A percentile compares a stretch with the other conserved stretches of the same genome.
Conservation (phyloP, 805 yeast species). For the Priceomyces castillae region DNA sequence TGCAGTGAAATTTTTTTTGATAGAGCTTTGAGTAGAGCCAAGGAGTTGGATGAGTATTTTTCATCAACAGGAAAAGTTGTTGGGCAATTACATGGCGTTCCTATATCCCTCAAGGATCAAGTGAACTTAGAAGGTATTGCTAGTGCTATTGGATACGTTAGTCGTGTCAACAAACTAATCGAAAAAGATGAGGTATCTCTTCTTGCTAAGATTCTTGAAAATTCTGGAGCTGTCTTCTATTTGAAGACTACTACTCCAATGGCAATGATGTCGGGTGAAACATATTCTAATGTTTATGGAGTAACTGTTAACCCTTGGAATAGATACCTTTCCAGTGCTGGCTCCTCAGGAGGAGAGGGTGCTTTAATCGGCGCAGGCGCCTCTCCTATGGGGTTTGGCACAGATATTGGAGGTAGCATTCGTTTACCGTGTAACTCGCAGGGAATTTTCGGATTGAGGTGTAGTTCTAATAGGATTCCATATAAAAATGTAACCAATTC, state of each 20-base stretch:
- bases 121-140: slow-evolving; percentile 47
- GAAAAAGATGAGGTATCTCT: slow-evolving; percentile 27
- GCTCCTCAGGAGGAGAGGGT: slow-evolving; percentile 56
- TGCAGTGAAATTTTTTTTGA: slow-evolving; percentile 38
- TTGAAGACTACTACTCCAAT: slow-evolving; percentile 55
- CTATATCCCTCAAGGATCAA: slow-evolving; percentile 41
- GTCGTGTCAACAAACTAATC: slow-evolving; percentile 37
- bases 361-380: slow-evolving; percentile 46
- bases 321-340: slow-evolving; percentile 44
- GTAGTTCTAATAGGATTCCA: slow-evolving; percentile 29
- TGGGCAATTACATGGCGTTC: slow-evolving; percentile 32
- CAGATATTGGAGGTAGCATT: slow-evolving; percentile 55
- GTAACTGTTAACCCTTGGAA: slow-evolving; percentile 46
- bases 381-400: slow-evolving; percentile 51
- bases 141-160: slow-evolving; percentile 49
- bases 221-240: slow-evolving; percentile 52
- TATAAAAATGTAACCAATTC: slow-evolving; percentile 12
- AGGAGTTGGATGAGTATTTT: slow-evolving; percentile 22
- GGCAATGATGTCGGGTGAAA: slow-evolving; percentile 50
- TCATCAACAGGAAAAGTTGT: slow-evolving; percentile 12
- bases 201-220: slow-evolving; percentile 39
- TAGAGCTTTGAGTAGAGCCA: slow-evolving; percentile 23
- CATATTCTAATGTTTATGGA: slow-evolving; percentile 45
- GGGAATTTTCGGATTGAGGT: slow-evolving; percentile 42
- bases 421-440: slow-evolving; percentile 47